Evolutionary conservation across 352 stramenopile genomes (phyloP), one percentile per base, ranked within the genome.

Genomic region (Lagenidium sp.): DNA sequence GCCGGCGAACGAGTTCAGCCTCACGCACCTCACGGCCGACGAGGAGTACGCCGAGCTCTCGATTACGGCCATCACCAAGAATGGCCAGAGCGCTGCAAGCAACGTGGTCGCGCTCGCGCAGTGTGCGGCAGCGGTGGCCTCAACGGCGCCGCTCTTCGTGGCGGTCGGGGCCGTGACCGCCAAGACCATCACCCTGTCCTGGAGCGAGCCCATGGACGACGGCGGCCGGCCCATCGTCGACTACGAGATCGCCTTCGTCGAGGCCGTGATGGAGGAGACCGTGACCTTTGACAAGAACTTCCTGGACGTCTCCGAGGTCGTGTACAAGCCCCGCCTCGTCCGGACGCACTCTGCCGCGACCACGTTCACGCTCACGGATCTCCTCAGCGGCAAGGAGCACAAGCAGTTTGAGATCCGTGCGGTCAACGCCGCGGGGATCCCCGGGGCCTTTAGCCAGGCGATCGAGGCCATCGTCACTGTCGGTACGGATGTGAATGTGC

Each of bases 381-480:
- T 91, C 13, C 48, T 85, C 11, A 83, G 69, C 28, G 78, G 78
- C 3, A 73, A 72, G 31, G 70, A 75, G 37, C 72, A 88, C 48
- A 74, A 73, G 15, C 36, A 82, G 19, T 78, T 88, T 35, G 67
- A 73, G 34, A 53, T 88, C 18, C 71, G 68, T 13, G 78, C 75
- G 21, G 61, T 88, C 8, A 86, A 81, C 36, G 26, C 23, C 4
- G 59, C 70, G 10, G 75, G 75, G 0, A 77, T 85, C 12, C 65
- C 63, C 13, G 68, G 78, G 0, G 57, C 65, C 0, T 83, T 75
- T 26, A 76, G 70, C 15, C 38, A 59, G 1, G 8, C 37, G 0
- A 69, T 91, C 21, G 59, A 60, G 4, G 62, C 73, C 1, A 69
- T 91, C 16, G 66, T 80, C 18, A 91, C 75, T 3, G 70, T 86